Evolutionary conservation across 352 stramenopile species (phyloP), one percentile per base, ranked within the genome.

Genomic region (Phytophthora citricola): DNA sequence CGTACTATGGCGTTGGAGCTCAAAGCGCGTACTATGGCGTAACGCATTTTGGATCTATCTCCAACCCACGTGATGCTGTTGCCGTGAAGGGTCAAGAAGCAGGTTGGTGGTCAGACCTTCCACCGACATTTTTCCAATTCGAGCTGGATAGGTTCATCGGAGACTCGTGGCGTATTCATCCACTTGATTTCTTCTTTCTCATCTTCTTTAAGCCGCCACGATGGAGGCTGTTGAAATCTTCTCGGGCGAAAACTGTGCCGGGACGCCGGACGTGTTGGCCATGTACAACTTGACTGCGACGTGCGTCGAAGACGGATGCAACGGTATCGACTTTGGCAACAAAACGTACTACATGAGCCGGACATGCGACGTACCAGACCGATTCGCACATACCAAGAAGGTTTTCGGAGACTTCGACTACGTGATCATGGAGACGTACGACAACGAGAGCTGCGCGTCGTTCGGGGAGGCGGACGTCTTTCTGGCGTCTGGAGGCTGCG

Each of bases 401-500:
- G 39, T 62, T 8, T 67, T 71, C 22, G 52, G 51, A 41, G 63
- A 63, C 3, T 66, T 67, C 9, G 27, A 20, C 29, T 71, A 71
- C 34, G 48, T 71, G 39, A 29, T 66, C 24, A 58, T 71, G 40
- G 63, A 71, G 36, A 61, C 47, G 17, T 66, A 59, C 38, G 40
- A 58, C 22, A 66, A 71, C 57, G 32, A 53, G 12, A 43, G 49
- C 26, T 58, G 50, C 54, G 17, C 36, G 15, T 47, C 44, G 4
- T 69, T 62, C 39, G 52, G 46, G 6, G 58, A 68, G 38, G 54
- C 64, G 1, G 43, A 67, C 20, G 41, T 50, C 14, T 67, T 67
- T 9, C 15, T 53, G 11, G 57, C 50, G 3, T 58, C 57, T 1
- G 63, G 63, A 12, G 53, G 57, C 14, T 71, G 63, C n/a, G 40